A percentile compares a stretch with the other conserved stretches of the same genome.
These are phyloP conservation scores for Tetratostichococcus sp. DNA, from an alignment of 139 green algal genomes.

Conservation along the genomic window DNA sequence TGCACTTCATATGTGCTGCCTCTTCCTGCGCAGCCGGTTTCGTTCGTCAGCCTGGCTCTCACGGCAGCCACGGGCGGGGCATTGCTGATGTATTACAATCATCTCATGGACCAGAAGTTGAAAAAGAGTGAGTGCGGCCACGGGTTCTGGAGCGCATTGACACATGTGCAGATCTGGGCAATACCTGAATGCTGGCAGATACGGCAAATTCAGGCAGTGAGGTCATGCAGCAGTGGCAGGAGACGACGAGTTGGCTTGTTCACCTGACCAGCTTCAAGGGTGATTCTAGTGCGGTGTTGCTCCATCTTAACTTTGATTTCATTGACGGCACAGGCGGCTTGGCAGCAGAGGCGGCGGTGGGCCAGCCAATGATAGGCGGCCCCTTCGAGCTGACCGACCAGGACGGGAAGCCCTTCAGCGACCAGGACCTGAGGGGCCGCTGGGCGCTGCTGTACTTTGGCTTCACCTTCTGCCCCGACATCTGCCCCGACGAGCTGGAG, in stretches of 20 bases:
- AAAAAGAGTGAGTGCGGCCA: background rate
- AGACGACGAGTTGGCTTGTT: no score
- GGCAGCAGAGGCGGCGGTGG: slow-evolving; percentile 38
- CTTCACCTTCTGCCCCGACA: slow-evolving; percentile 97
- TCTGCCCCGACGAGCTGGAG: slow-evolving; percentile 97
- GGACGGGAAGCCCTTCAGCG: slow-evolving; percentile 71
- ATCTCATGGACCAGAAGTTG: slow-evolving; percentile 31
- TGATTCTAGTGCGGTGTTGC: no score
- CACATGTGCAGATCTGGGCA: no score
- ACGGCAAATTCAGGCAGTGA: no score
- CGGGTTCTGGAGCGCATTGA: no score
- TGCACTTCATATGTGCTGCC: background rate
- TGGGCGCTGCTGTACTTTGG: slow-evolving; percentile 97
- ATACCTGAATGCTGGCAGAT: no score
- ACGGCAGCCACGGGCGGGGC: slow-evolving; percentile 43
- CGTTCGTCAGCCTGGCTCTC: slow-evolving; percentile 42
- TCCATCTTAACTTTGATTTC: no score
- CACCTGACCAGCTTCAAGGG: no score
- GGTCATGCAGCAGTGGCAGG: no score
- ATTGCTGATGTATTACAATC: slow-evolving; percentile 36
- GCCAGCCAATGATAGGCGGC: slow-evolving; percentile 84
- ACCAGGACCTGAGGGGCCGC: slow-evolving; percentile 76
- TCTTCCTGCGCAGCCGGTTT: slow-evolving; percentile 30
- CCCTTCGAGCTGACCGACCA: slow-evolving; percentile 83
- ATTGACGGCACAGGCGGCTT: background rate